Evolutionary conservation across 2,329 filamentous ascomycete genomes (phyloP), one percentile per base, ranked within the genome.

Genomic region (Myriosclerotinia scirpicola): DNA sequence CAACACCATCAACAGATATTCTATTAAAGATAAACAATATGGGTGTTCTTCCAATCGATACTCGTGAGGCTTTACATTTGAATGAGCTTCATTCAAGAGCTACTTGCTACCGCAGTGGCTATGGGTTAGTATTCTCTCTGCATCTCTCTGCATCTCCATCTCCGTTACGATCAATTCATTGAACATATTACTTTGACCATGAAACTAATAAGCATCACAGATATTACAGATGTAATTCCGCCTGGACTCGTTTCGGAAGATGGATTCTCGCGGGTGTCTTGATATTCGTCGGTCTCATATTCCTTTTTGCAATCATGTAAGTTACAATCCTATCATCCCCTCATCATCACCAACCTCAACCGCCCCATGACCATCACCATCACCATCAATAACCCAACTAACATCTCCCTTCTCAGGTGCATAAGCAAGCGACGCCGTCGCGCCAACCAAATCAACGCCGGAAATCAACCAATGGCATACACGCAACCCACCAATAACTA

Each of bases 231-330:
- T 58, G 63, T 53, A 30, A 36, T 17, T 67, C 68, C 11, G 63
- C 66, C 14, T 73, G 70, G 69, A 63, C 8, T 40, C 42, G 68
- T 0, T 73, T 64, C 46, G 72, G 72, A 9, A 66, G 72, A 7
- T 73, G 72, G 72, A 55, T 73, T 20, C 60, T 73, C 0, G 64
- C 71, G 3, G 72, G 69, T 0, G 17, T 73, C 0, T 54, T 73
- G 40, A 68, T 73, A 53, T 53, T 72, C 38, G n/a, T 72, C 17
- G 69, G 17, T 17, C 11, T 73, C 9, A 3, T 68, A 12, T 26
- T 73, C 12, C 6, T 72, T 7, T 63, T 71, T n/a, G 8, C 66
- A 5, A 9, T 69, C n/a, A 46, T 70, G 71, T 72, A 70, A 12
- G 69, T 67, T 36, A 48, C 9, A n/a, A 5, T 56, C 20, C n/a